Conservation (phyloP, 306 rosid genomes). For the Sphenostylis stenocarpa region DNA sequence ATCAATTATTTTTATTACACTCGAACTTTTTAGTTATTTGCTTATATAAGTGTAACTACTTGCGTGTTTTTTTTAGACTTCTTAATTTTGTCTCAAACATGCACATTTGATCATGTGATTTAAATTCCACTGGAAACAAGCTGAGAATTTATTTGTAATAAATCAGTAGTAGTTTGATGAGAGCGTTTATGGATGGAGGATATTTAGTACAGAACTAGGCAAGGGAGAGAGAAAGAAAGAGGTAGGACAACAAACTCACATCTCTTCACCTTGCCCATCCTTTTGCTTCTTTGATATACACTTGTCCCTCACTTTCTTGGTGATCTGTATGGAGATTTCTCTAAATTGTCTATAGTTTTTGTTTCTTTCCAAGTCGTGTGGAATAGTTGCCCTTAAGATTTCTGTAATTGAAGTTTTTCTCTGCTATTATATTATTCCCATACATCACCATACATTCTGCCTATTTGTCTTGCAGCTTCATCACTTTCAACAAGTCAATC, state of each 20-base stretch:
- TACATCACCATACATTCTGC: conserved; percentile 26
- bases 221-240: conserved; percentile 6
- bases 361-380: conserved; percentile 33
- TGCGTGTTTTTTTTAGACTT: conserved; percentile 1
- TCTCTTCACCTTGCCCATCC: conserved; percentile 20
- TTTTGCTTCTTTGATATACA: background rate
- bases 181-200: conserved; percentile 47
- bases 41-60: conserved; percentile 14
- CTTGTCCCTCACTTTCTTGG: conserved; percentile 21
- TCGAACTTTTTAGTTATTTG: background rate
- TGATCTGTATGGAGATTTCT: conserved; percentile 34
- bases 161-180: conserved; percentile 41
- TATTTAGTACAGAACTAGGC: conserved; percentile 13
- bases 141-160: background rate
- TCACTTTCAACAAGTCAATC: conserved; percentile 62
- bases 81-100: conserved; percentile 23
- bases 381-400: conserved; percentile 28
- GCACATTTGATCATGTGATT: background rate
- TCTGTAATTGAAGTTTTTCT: conserved; percentile 4
- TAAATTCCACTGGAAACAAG: background rate
- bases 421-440: conserved; percentile 17
- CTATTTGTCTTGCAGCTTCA: conserved; percentile 53
- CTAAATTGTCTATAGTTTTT: conserved; percentile 3
- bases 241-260: conserved; percentile 17
- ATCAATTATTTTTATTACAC: background rate